Percentiles rank a stretch among this genome's conserved stretches.
Evolutionary conservation across 2,329 filamentous ascomycete genomes (phyloP).

Genomic region (Penicillium sp.): DNA sequence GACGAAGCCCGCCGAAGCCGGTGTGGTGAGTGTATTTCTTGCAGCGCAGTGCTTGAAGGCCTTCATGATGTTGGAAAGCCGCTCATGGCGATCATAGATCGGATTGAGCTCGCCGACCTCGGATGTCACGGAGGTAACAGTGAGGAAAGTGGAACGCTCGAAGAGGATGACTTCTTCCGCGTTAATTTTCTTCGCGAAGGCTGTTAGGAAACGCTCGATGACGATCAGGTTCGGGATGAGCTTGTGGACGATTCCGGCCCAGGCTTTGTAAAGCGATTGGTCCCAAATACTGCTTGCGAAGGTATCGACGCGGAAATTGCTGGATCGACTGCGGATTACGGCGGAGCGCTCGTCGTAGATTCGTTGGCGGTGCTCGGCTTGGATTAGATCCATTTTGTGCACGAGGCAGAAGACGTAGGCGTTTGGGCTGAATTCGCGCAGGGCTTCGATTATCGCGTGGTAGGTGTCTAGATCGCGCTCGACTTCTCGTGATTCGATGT

Average conservation of each 20-base stretch:
- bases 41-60: slow-evolving; percentile 84
- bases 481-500: slow-evolving; percentile 94
- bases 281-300: slow-evolving; percentile 99
- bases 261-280: slow-evolving; percentile 95
- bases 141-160: slow-evolving; percentile 92
- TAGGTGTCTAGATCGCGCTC: slow-evolving; percentile 92
- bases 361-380: slow-evolving; percentile 71
- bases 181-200: slow-evolving; percentile 80
- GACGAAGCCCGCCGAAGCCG: slow-evolving; percentile 44
- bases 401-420: slow-evolving; percentile 92
- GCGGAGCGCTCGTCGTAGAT: slow-evolving; percentile 82
- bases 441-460: slow-evolving; percentile 80
- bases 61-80: slow-evolving; percentile 96
- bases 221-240: slow-evolving; percentile 89
- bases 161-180: slow-evolving; percentile 94
- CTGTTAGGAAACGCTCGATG: slow-evolving; percentile 81
- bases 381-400: slow-evolving; percentile 98
- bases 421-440: slow-evolving; percentile 76
- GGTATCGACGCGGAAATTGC: slow-evolving; percentile 72
- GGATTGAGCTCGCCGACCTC: slow-evolving; percentile 75
- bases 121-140: slow-evolving; percentile 88
- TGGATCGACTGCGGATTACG: slow-evolving; percentile 73
- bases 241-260: slow-evolving; percentile 97
- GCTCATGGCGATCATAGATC: slow-evolving; percentile 88
- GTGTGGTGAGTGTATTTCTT: slow-evolving; percentile 47